Conservation (phyloP, 148 eudicot species). For the Vaccinium myrtillus region DNA sequence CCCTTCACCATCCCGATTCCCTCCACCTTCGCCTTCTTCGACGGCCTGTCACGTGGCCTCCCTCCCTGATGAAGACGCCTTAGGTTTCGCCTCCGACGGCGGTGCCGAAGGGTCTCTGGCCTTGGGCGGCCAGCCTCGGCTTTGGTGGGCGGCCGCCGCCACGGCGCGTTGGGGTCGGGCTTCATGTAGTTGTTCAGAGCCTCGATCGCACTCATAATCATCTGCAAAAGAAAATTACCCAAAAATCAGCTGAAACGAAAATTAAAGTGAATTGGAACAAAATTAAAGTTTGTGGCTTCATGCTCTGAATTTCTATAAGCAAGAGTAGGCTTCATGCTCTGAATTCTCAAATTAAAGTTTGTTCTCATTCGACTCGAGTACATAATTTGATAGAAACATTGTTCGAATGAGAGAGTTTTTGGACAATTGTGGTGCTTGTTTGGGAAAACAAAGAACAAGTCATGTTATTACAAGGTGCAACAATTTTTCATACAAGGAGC, state of each 20-base stretch:
- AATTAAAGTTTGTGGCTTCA: background rate
- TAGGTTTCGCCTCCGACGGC: background rate
- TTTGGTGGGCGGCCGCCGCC: constrained; percentile 77
- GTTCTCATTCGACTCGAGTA: no score
- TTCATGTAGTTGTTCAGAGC: constrained; percentile 58
- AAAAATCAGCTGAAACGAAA: background rate
- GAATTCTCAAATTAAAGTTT: no score
- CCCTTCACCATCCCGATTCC: no score
- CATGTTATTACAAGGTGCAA: no score
- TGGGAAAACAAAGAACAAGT: no score
- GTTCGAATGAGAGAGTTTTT: no score
- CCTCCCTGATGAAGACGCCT: background rate
- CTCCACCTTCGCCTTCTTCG: constrained; percentile 27
- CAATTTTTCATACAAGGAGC: no score
- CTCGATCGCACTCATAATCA: constrained; percentile 62
- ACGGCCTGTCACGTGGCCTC: constrained; percentile 53
- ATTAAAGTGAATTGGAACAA: background rate
- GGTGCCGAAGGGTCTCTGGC: background rate
- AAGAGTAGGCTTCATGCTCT: no score
- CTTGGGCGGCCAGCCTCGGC: constrained; percentile 52
- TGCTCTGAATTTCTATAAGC: no score
- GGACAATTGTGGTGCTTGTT: no score
- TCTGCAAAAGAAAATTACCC: constrained; percentile 27
- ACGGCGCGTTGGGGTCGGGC: constrained; percentile 33
- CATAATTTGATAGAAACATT: no score